These are phyloP conservation scores for Colletotrichum acutatum DNA, from an alignment of 2,329 filamentous ascomycete genomes.

Conservation along the genomic window DNA sequence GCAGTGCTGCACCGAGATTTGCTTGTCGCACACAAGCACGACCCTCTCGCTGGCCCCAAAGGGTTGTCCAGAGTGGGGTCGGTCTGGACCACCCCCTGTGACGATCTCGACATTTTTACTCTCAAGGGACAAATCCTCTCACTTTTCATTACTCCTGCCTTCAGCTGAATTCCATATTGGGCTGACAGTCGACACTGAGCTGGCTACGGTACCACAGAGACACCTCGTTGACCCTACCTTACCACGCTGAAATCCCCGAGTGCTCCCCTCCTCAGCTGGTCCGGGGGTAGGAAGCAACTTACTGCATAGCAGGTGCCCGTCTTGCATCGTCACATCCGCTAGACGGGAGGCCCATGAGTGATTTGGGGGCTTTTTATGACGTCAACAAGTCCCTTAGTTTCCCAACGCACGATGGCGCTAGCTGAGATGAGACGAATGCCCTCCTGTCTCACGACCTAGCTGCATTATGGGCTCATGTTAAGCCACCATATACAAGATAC, in stretches of 20 bases:
- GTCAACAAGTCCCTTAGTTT: conserved; percentile 29
- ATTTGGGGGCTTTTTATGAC: conserved; percentile 15
- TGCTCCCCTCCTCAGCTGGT: not conserved
- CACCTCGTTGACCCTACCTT: not conserved
- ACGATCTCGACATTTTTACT: conserved; percentile 23
- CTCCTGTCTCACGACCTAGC: not conserved
- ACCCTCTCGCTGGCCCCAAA: not conserved
- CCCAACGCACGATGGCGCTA: conserved; percentile 24
- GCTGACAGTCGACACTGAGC: not conserved
- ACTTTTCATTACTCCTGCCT: conserved; percentile 6
- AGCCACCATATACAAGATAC: not conserved
- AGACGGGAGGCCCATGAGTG: conserved; percentile 7
- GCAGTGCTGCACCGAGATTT: not conserved
- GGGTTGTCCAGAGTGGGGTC: conserved; percentile 8
- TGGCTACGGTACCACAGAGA: not conserved
- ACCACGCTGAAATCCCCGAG: not conserved
- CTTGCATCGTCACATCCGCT: conserved; percentile 19
- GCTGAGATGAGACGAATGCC: conserved; percentile 20
- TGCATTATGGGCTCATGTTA: conserved; percentile 7
- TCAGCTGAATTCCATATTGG: not conserved
- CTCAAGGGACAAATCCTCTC: conserved; percentile 6
- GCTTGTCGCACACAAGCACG: conserved; percentile 1
- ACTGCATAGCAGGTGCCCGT: not conserved
- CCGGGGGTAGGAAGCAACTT: not conserved
- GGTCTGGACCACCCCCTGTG: conserved; percentile 24